phyloP scores from a whole-genome alignment of 805 yeast genomes.

The Wickerhamiella bombiphila region DNA sequence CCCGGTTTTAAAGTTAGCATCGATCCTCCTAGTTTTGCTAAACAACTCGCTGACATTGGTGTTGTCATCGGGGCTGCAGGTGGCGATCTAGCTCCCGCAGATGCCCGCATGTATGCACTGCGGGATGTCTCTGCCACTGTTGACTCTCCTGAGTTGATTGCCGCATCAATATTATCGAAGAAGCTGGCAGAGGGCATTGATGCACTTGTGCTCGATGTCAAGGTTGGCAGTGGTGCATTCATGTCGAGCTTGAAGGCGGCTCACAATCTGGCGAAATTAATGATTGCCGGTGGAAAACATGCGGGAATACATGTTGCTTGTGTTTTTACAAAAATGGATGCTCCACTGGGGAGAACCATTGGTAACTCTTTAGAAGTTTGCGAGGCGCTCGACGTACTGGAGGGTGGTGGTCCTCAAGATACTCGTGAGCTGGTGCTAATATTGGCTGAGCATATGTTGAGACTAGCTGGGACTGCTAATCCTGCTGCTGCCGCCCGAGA shows the following conservation, averaged over 20 bases:
- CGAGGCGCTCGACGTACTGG: constrained; percentile 3
- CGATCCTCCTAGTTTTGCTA: background rate
- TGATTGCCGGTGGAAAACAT: background rate
- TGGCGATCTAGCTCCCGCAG: constrained; percentile 2
- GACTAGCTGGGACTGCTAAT: background rate
- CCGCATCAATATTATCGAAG: constrained; percentile 3
- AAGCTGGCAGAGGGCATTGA: constrained; percentile 3
- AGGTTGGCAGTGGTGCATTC: constrained; percentile 5
- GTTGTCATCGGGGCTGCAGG: constrained; percentile 2
- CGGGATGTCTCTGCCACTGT: constrained; percentile 5
- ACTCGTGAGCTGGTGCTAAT: constrained; percentile 1
- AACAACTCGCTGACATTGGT: background rate
- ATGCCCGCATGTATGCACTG: constrained; percentile 1
- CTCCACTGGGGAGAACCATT: constrained; percentile 3
- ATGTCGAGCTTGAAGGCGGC: constrained; percentile 1
- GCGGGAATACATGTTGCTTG: background rate
- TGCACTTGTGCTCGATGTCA: constrained; percentile 3
- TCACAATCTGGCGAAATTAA: background rate
- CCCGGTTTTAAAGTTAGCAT: background rate
- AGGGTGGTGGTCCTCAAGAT: constrained; percentile 1
- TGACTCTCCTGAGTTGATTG: constrained; percentile 1
- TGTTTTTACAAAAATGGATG: constrained; percentile 2
- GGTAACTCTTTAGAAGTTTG: constrained; percentile 1
- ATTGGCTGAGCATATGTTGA: constrained; percentile 2
- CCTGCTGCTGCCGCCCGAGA: background rate